Conservation (phyloP, 495 filamentous ascomycete species). For the Apodospora peruviana region DNA sequence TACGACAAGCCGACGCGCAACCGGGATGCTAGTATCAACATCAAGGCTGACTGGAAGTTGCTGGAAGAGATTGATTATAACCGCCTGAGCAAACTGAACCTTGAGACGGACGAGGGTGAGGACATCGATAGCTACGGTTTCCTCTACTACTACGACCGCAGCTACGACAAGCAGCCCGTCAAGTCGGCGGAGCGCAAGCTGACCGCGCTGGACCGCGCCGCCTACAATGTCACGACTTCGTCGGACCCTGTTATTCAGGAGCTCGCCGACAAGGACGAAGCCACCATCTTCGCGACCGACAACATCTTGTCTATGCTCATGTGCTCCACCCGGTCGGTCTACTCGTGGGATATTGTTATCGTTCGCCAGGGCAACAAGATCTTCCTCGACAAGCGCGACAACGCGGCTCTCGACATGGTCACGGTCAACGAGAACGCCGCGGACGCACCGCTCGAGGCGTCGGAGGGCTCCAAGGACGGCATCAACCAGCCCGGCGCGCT, state of each 20-base stretch:
- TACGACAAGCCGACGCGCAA: conserved; percentile 97
- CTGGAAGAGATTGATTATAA: conserved; percentile 98
- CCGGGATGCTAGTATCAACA: conserved; percentile 88
- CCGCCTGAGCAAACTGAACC: conserved; percentile 87
- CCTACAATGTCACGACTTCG: conserved; percentile 96
- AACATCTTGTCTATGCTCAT: conserved; percentile 98
- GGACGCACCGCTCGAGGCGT: conserved; percentile 84
- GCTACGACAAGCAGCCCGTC: conserved; percentile 85
- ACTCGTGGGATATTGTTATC: conserved; percentile 97
- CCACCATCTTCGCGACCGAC: conserved; percentile 94
- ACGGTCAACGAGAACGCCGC: conserved; percentile 99
- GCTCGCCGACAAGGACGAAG: conserved; percentile 91
- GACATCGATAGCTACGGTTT: conserved; percentile 94
- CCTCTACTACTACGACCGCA: conserved; percentile 93
- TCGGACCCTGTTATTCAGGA: conserved; percentile 96
- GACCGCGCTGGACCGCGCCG: conserved; percentile 80
- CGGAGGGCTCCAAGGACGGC: conserved; percentile 87
- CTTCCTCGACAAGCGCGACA: conserved; percentile 96
- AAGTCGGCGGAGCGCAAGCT: conserved; percentile 84
- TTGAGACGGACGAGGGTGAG: conserved; percentile 90
- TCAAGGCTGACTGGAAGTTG: conserved; percentile 91
- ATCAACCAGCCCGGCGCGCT: conserved; percentile 90
- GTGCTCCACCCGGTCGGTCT: conserved; percentile 91
- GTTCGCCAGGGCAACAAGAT: conserved; percentile 86
- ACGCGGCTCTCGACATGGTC: conserved; percentile 88